These are phyloP conservation scores for Sarcomyxa edulis DNA, from an alignment of 768 basidiomycete genomes.

Conservation along the genomic window DNA sequence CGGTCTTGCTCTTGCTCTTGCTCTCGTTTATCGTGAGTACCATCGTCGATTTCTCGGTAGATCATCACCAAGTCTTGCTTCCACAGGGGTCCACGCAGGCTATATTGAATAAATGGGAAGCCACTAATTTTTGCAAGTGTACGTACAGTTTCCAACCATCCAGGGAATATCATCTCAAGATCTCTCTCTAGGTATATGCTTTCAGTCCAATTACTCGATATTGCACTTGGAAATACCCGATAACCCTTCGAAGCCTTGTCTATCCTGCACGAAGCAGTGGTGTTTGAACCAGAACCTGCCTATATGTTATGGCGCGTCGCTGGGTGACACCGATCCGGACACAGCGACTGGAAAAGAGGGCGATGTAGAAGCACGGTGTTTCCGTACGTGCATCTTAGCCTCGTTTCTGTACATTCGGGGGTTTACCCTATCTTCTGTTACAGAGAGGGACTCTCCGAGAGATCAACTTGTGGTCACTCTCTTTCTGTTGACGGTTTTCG, in stretches of 20 bases:
- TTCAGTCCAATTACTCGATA: conserved; percentile 81
- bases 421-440: conserved; percentile 7
- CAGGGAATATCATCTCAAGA: conserved; percentile 7
- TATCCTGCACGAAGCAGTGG: conserved; percentile 94
- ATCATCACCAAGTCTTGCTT: not conserved
- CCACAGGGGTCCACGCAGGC: conserved; percentile 28
- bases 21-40: conserved; percentile 19
- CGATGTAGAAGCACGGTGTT: conserved; percentile 93
- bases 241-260: conserved; percentile 84
- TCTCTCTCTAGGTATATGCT: conserved; percentile 74
- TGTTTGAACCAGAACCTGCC: conserved; percentile 87
- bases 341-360: conserved; percentile 94
- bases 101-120: conserved; percentile 74
- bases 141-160: conserved; percentile 11
- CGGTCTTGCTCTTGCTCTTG: conserved; percentile 7
- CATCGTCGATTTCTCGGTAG: conserved; percentile 1
- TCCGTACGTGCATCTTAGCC: conserved; percentile 63
- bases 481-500: conserved; percentile 84
- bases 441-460: conserved; percentile 93
- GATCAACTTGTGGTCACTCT: conserved; percentile 92
- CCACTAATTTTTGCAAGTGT: conserved; percentile 92
- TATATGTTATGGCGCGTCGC: conserved; percentile 74
- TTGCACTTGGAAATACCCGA: conserved; percentile 75
- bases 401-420: conserved; percentile 5
- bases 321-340: conserved; percentile 88